Evolutionary conservation across 495 filamentous ascomycete species (phyloP).

Genomic region (Aspergillus nidulans): DNA sequence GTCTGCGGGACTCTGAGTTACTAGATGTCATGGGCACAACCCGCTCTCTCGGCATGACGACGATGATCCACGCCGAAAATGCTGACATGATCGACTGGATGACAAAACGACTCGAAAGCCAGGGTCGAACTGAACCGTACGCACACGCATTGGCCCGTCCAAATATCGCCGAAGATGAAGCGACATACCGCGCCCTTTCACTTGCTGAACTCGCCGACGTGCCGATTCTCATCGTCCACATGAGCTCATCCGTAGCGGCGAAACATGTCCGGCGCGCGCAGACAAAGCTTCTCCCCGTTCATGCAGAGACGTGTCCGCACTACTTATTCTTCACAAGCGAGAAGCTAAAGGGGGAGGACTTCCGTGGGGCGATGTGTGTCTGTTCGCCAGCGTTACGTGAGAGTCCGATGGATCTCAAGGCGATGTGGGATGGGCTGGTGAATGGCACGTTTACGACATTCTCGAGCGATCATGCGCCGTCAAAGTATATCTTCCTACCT

Average conservation of each 20-base stretch:
- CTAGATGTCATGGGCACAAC: slow-evolving; percentile 51
- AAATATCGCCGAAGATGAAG: slow-evolving; percentile 53
- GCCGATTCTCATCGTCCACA: slow-evolving; percentile 57
- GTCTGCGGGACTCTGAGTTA: slow-evolving; percentile 53
- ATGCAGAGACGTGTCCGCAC: slow-evolving; percentile 63
- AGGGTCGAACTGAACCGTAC: slow-evolving; percentile 44
- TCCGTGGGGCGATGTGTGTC: slow-evolving; percentile 51
- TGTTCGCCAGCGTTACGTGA: slow-evolving; percentile 44
- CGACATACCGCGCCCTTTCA: slow-evolving; percentile 54
- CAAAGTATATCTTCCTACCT: slow-evolving; percentile 18
- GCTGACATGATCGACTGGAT: slow-evolving; percentile 51
- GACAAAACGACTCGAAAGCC: slow-evolving; percentile 42
- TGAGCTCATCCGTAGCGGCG: slow-evolving; percentile 48
- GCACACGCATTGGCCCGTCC: slow-evolving; percentile 52
- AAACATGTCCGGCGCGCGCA: slow-evolving; percentile 53
- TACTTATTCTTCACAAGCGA: slow-evolving; percentile 58
- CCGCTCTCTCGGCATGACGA: slow-evolving; percentile 44
- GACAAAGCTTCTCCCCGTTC: slow-evolving; percentile 50
- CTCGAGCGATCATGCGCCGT: slow-evolving; percentile 40
- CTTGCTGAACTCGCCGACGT: slow-evolving; percentile 51
- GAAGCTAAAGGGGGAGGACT: slow-evolving; percentile 44
- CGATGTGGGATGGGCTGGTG: slow-evolving; percentile 40
- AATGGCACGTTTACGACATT: slow-evolving; percentile 47
- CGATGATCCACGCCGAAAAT: slow-evolving; percentile 62
- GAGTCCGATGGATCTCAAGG: slow-evolving; percentile 31